Percentiles rank a stretch among this genome's conserved stretches.
phyloP scores from a whole-genome alignment of 1,284 basidiomycete species.

The Cystobasidium pallidum region DNA sequence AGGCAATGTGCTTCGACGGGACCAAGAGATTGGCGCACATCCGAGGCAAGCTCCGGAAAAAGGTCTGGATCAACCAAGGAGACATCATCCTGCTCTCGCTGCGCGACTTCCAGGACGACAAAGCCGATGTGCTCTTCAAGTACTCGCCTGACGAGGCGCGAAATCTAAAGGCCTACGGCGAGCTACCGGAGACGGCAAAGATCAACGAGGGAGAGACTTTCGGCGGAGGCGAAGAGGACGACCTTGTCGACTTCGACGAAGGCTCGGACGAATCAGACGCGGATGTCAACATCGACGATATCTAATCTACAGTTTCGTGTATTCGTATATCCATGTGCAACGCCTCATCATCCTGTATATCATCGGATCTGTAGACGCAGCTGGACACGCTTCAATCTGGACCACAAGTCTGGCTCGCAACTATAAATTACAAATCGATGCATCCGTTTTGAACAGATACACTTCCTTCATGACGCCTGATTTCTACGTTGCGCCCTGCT shows the following conservation, averaged over 20 bases:
- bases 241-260: constrained; percentile 49
- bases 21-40: constrained; percentile 98
- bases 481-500: too few relatives aligned
- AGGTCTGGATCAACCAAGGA: constrained; percentile 99
- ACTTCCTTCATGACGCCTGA: too few relatives aligned
- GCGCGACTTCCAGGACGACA: constrained; percentile 98
- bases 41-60: constrained; percentile 98
- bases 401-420: not conserved
- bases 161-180: constrained; percentile 94
- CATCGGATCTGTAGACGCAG: not conserved
- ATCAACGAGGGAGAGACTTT: constrained; percentile 97
- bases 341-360: not conserved
- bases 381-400: not conserved
- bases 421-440: too few relatives aligned
- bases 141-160: constrained; percentile 80
- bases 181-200: constrained; percentile 95
- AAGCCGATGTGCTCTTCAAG: constrained; percentile 99
- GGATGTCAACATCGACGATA: constrained; percentile 48
- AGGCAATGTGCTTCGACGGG: constrained; percentile 97
- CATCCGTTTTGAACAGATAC: too few relatives aligned
- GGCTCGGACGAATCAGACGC: constrained; percentile 40
- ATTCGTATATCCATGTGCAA: not conserved
- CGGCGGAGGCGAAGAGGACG: constrained; percentile 75
- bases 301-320: constrained; percentile 14
- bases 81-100: constrained; percentile 96